phyloP scores from a whole-genome alignment of 306 rosid genomes.

The Quercus ilex region DNA sequence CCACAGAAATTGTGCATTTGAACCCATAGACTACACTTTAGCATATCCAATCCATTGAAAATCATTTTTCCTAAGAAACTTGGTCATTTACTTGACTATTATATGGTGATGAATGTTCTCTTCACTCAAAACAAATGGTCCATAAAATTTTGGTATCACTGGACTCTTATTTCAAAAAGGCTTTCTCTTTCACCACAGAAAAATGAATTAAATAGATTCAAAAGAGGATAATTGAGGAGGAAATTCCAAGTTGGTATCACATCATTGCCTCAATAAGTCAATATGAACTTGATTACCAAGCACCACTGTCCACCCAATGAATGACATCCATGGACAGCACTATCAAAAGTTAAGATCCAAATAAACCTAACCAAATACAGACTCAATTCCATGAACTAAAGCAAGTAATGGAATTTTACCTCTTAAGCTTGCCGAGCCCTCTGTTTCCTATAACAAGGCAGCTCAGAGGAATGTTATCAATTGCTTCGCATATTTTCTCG shows the following conservation, averaged over 20 bases:
- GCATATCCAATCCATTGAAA: not conserved
- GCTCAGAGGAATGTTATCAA: slow-evolving; percentile 53
- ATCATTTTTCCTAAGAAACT: not conserved
- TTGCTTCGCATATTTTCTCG: slow-evolving; percentile 64
- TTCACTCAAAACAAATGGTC: not conserved
- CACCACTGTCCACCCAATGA: not conserved
- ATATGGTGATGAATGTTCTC: not conserved
- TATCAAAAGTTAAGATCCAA: not conserved
- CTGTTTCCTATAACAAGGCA: slow-evolving; percentile 67
- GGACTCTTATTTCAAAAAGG: not conserved
- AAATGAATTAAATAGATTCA: not conserved
- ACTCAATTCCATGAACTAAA: not conserved
- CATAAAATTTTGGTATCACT: not conserved
- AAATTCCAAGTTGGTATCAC: not conserved
- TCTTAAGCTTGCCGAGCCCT: slow-evolving; percentile 72
- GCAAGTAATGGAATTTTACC: slow-evolving; percentile 25
- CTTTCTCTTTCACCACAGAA: not conserved
- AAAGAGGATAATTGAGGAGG: not conserved
- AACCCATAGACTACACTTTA: too few relatives aligned
- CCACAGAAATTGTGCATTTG: not conserved
- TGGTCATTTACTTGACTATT: not conserved
- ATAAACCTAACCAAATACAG: too few relatives aligned
- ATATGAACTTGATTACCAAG: not conserved
- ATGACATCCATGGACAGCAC: not conserved
- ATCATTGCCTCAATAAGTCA: not conserved